Percentiles rank a stretch among this genome's conserved stretches.
Conservation (phyloP, 2,329 filamentous ascomycete genomes). For the Paramyrothecium sp. region DNA sequence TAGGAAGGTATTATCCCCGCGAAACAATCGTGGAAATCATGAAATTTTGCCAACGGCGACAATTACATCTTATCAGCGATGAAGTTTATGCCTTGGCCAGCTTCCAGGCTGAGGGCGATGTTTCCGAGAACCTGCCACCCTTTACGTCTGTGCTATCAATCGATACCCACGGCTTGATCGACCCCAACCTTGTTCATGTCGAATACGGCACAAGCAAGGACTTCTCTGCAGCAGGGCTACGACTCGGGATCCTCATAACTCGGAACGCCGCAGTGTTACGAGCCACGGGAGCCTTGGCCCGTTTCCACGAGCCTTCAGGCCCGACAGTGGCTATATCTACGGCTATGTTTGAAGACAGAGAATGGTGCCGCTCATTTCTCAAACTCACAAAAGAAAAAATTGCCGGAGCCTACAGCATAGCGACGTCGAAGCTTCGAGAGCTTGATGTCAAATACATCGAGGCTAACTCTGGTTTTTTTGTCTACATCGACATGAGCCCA, state of each 20-base stretch:
- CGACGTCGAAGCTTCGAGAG: neutral
- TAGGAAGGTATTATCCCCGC: slow-evolving; percentile 46
- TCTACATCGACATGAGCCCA: neutral
- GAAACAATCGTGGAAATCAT: slow-evolving; percentile 38
- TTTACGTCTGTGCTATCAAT: slow-evolving; percentile 30
- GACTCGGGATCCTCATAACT: neutral
- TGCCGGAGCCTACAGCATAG: neutral
- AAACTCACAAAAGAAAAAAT: neutral
- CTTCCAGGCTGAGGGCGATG: slow-evolving; percentile 37
- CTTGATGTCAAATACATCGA: neutral
- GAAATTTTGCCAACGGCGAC: slow-evolving; percentile 44
- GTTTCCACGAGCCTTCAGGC: neutral
- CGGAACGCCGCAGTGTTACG: neutral
- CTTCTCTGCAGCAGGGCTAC: neutral
- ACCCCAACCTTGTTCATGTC: neutral
- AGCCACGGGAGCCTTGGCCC: neutral
- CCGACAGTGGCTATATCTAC: neutral
- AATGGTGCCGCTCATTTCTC: neutral
- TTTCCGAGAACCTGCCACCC: slow-evolving; percentile 16
- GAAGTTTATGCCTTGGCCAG: slow-evolving; percentile 51
- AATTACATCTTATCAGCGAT: slow-evolving; percentile 51
- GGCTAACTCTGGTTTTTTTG: neutral
- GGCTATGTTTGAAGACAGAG: neutral
- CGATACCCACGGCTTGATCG: neutral
- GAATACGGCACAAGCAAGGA: neutral